phyloP scores from a whole-genome alignment of 805 yeast species.

The Metschnikowia cerradonensis region DNA sequence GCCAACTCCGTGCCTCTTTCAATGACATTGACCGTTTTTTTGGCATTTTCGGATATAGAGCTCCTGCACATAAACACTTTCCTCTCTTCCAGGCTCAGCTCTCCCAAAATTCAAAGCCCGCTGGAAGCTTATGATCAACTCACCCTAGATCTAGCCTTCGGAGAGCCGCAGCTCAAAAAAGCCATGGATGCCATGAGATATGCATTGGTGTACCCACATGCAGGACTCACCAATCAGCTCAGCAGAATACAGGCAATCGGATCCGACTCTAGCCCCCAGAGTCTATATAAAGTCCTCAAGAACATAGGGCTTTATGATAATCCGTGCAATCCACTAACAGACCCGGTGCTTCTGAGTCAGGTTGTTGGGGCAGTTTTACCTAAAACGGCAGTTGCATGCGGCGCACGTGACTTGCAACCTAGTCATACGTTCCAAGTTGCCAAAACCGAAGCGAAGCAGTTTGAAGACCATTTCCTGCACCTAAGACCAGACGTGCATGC shows the following conservation, averaged over 20 bases:
- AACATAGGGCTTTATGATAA: conserved; percentile 23
- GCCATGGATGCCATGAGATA: conserved; percentile 29
- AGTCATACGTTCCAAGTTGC: conserved; percentile 4
- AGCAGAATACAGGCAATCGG: conserved; percentile 6
- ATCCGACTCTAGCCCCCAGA: conserved; percentile 6
- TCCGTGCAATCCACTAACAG: conserved; percentile 21
- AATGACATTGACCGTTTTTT: conserved; percentile 12
- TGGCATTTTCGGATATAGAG: conserved; percentile 8
- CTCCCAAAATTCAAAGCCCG: not conserved
- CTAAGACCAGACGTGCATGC: conserved; percentile 21
- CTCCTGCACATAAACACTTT: conserved; percentile 4
- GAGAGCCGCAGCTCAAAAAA: conserved; percentile 23
- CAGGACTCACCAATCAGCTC: conserved; percentile 11
- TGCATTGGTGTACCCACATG: conserved; percentile 32
- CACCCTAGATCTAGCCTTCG: conserved; percentile 26
- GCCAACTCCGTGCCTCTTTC: conserved; percentile 22
- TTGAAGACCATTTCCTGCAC: conserved; percentile 30
- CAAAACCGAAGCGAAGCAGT: not conserved
- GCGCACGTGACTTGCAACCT: conserved; percentile 18
- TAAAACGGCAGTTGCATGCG: conserved; percentile 14
- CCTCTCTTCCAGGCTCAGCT: not conserved
- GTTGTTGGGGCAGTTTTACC: conserved; percentile 19
- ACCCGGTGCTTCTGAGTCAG: conserved; percentile 26
- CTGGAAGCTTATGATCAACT: conserved; percentile 21
- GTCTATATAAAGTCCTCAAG: conserved; percentile 15